Conservation (phyloP, 2,329 filamentous ascomycete genomes). For the Aspergillus novoparasiticus region DNA sequence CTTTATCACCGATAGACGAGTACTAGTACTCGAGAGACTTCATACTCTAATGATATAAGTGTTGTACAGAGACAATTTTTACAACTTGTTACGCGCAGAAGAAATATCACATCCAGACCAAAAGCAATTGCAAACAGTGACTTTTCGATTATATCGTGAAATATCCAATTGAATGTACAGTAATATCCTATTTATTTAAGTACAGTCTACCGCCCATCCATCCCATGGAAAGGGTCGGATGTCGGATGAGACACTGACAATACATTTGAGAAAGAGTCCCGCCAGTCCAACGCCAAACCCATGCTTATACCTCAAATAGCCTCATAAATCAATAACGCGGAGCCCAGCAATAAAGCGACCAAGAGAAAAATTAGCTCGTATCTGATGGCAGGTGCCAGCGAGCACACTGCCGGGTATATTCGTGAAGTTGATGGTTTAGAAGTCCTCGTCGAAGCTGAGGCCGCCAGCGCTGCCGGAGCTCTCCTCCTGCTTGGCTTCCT, state of each 20-base stretch:
- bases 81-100: not conserved
- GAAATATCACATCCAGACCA: not conserved
- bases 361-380: conserved; percentile 31
- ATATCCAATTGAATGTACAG: conserved; percentile 26
- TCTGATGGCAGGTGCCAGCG: conserved; percentile 21
- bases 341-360: conserved; percentile 17
- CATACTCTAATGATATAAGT: conserved; percentile 5
- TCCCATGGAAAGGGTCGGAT: conserved; percentile 11
- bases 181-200: conserved; percentile 24
- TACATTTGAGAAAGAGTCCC: conserved; percentile 19
- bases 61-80: conserved; percentile 3
- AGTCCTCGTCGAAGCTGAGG: conserved; percentile 95
- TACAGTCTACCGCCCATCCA: conserved; percentile 21
- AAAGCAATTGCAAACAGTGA: not conserved
- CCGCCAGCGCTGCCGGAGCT: conserved; percentile 59
- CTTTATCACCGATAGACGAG: not conserved
- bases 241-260: conserved; percentile 11
- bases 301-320: conserved; percentile 36
- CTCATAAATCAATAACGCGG: conserved; percentile 33
- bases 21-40: not conserved
- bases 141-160: not conserved
- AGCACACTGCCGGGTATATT: conserved; percentile 25
- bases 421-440: conserved; percentile 59
- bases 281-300: conserved; percentile 35
- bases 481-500: conserved; percentile 56